Base-by-base conservation (phyloP, 495 filamentous ascomycete genomes). In the Aspergillus coremiiformis region DNA sequence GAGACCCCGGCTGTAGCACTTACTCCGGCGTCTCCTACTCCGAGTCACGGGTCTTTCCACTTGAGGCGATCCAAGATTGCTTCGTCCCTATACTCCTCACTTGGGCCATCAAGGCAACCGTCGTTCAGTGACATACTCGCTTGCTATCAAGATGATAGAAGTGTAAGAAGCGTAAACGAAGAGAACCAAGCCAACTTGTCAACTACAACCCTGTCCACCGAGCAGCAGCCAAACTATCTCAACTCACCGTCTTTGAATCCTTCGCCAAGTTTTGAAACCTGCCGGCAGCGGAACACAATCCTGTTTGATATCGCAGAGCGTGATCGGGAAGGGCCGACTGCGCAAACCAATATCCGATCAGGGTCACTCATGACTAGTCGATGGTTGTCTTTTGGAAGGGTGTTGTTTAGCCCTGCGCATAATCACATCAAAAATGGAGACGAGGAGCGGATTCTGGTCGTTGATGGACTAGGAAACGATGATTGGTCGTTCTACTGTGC, bases 401-500 rank as follows among this genome's bases (percentile, higher is more conserved):
- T 97, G 0, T 79, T 99, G 8, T 95, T 99, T 70, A 94, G 88
- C 58, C 93, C 94, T 4, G 88, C 90, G 15, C 86, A 94, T 51
- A 84, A 86, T 21, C 85, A 88, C 47, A 78, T 96, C 30, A 81
- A 83, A 33, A 77, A 80, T 6, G 84, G 69, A 26, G 66, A 70
- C 9, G 70, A 81, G 24, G 78, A 82, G 26, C 68, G 79, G 19
- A 78, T 99, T 27, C 78, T 99, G 14, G 86, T 99, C 19, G 78
- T 99, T 35, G 93, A 99, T 66, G 94, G 94, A 10, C 80, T 98
- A 24, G 87, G 85, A 43, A 88, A 84, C 54, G 84, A 93, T 58
- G 94, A 99, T 66, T 99, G 94, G 94, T 96, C 91, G 3, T 97
- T 94, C 69, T 98, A 96, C 66, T 91, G 87, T 44, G 89, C 93